Percentiles rank a stretch among this genome's conserved stretches.
These are phyloP conservation scores for Boletus speciosus DNA, from an alignment of 768 basidiomycete species.

Conservation along the genomic window DNA sequence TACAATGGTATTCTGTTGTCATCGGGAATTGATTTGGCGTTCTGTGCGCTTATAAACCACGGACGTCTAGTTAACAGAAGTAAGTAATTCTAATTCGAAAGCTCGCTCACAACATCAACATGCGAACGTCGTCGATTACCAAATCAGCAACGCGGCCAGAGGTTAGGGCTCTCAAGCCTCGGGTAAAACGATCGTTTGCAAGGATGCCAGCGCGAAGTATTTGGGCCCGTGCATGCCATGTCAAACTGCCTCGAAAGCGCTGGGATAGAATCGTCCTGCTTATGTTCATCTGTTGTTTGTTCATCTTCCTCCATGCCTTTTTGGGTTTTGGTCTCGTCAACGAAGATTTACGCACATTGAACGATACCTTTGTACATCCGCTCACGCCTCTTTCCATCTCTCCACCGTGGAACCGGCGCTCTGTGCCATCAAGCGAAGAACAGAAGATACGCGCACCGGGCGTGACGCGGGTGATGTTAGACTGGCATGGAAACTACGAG, in stretches of 20 bases:
- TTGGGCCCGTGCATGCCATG: not conserved
- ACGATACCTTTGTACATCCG: not conserved
- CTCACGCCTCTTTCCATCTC: not conserved
- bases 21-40: not conserved
- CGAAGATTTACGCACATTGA: not conserved
- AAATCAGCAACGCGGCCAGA: not conserved
- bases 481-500: conserved; percentile 22
- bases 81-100: not conserved
- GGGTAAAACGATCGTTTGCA: not conserved
- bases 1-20: conserved; percentile 2
- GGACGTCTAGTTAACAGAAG: not conserved
- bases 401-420: not conserved
- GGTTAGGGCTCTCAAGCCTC: not conserved
- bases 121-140: conserved; percentile 5
- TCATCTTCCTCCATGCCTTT: conserved; percentile 26
- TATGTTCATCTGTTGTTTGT: conserved; percentile 23
- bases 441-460: not conserved
- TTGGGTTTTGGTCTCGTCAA: conserved; percentile 18
- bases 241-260: conserved; percentile 8
- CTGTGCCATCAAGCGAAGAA: not conserved
- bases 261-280: conserved; percentile 24
- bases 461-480: conserved; percentile 8
- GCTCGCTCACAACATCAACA: conserved; percentile 7
- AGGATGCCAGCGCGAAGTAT: not conserved
- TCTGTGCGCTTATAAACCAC: not conserved